Base-by-base conservation (phyloP, 2,329 filamentous ascomycete species). In the Colletotrichum spinosum region DNA sequence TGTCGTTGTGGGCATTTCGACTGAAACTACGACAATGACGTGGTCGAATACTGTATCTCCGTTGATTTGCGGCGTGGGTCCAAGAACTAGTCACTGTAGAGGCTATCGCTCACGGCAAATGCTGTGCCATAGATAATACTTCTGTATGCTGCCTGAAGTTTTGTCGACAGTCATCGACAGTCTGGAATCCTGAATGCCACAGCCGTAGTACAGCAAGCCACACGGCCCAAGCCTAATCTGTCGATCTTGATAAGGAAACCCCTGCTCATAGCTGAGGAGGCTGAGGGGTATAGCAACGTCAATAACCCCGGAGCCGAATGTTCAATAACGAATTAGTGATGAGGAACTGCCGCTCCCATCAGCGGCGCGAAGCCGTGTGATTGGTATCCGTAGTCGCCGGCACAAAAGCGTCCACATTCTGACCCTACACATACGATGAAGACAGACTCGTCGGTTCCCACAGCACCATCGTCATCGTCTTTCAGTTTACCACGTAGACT, bases 181-280 rank as follows among this genome's bases (percentile, higher is more conserved):
- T 35, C 48, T 59, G 35, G 25, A 15, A n/a, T 45, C 35, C 25
- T 35, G 38, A 34, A 38, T 35, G 17, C 12, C 45, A 56, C 25
- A 35, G 46, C 15, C 12, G 34, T 37, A 48, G n/a, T 15, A 38
- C 50, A 34, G 52, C 17, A 53, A 63, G 39, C 45, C 44, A 62
- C 52, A 50, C 17, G 53, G 33, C 63, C 39, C 52, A 46, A 57
- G 39, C 57, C 60, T 48, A 58, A 65, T 48, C 42, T 39, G 60
- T 67, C 64, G 64, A 65, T 67, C 64, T 59, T 67, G 58, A 34
- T 64, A 65, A 64, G 38, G 35, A n/a, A 15, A n/a, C 60, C 64
- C 64, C 53, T 65, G 64, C 41, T 38, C 45, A 59, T 67, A 65
- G 34, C 35, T 17, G 60, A 57, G 33, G 45, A 10, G 52, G 41